These are phyloP conservation scores for Pythium plurisporium DNA, from an alignment of 352 stramenopile species.

Conservation along the genomic window DNA sequence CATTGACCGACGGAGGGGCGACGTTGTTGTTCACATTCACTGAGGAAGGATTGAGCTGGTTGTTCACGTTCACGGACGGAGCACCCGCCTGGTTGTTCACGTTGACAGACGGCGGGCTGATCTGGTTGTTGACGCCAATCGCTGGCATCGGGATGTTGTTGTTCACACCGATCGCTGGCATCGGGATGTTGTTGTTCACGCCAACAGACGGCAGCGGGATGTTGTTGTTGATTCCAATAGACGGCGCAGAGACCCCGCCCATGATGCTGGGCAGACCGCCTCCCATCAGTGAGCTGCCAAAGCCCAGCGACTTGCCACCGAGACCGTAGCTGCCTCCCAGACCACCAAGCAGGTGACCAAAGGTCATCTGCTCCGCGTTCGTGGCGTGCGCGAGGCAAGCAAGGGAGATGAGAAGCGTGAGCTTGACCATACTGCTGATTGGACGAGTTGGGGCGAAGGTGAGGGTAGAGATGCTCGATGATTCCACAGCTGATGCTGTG, in stretches of 20 bases:
- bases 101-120: not conserved
- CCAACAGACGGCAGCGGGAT: not conserved
- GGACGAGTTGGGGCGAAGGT: not conserved
- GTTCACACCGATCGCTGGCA: not conserved
- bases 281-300: not conserved
- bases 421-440: conserved; percentile 5
- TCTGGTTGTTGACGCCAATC: conserved; percentile 3
- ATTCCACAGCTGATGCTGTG: not conserved
- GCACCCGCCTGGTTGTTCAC: conserved; percentile 3
- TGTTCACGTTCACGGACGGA: conserved; percentile 9
- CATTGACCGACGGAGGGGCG: not conserved
- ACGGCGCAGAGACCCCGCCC: not conserved
- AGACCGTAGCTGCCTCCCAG: not conserved
- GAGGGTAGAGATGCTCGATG: not conserved
- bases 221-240: conserved; percentile 4
- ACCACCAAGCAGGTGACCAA: not conserved
- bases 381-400: not conserved
- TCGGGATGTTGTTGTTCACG: not conserved
- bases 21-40: conserved; percentile 7
- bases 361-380: conserved; percentile 8
- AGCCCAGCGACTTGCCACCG: not conserved
- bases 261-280: not conserved
- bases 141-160: not conserved
- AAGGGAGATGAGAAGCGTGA: conserved; percentile 1
- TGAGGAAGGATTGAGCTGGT: not conserved